Percentiles rank a stretch among this genome's conserved stretches.
Evolutionary conservation across 768 basidiomycete species (phyloP).

Genomic region (Amanita pallidorosea): DNA sequence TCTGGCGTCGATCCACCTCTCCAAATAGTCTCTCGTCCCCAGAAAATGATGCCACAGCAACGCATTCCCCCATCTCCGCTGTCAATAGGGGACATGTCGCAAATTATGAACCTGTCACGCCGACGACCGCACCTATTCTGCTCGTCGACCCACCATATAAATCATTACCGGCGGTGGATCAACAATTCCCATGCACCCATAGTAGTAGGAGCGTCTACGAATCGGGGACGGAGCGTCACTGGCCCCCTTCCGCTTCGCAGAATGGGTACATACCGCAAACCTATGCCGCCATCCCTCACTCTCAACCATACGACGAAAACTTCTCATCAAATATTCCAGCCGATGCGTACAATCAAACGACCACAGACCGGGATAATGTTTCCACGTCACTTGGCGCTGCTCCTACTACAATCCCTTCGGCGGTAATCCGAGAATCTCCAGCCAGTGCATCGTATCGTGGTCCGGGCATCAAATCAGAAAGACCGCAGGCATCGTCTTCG

Average conservation of each 20-base stretch:
- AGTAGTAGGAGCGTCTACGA: not conserved
- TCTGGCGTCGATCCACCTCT: constrained; percentile 21
- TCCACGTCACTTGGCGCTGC: not conserved
- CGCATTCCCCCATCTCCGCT: constrained; percentile 8
- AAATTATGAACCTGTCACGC: constrained; percentile 4
- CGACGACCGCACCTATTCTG: not conserved
- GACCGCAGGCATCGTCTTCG: not conserved
- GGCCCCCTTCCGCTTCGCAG: not conserved
- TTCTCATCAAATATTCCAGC: not conserved
- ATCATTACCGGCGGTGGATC: not conserved
- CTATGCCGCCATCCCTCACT: not conserved
- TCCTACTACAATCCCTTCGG: not conserved
- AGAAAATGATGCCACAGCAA: constrained; percentile 17
- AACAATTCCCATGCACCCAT: not conserved
- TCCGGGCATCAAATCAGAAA: not conserved
- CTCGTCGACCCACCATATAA: not conserved
- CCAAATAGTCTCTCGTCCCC: constrained; percentile 21
- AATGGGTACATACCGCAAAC: not conserved
- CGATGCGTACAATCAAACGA: not conserved
- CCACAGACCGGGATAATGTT: not conserved
- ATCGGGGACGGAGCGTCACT: not conserved
- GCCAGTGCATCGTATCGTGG: not conserved
- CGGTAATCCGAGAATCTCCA: not conserved
- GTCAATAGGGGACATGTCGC: not conserved
- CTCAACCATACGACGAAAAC: not conserved